These are phyloP conservation scores for Cercospora berteroae DNA, from an alignment of 2,329 filamentous ascomycete species.

Conservation along the genomic window DNA sequence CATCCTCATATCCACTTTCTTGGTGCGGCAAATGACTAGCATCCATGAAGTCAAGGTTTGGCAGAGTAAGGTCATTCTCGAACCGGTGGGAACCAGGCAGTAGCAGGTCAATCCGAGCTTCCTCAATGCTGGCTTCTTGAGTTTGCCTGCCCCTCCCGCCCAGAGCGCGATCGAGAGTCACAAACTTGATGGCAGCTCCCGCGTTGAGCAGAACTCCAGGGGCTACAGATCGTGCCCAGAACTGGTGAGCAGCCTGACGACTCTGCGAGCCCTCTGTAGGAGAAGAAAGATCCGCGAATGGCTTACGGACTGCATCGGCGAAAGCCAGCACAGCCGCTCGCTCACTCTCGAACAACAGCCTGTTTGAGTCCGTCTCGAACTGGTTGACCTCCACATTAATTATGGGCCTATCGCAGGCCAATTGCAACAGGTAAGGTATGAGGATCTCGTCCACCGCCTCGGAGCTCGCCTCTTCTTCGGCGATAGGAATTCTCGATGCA, in stretches of 20 bases:
- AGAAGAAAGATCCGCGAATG: constrained; percentile 52
- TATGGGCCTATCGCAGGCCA: constrained; percentile 53
- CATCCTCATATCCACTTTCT: constrained; percentile 23
- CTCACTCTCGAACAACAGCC: constrained; percentile 54
- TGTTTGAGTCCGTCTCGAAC: constrained; percentile 56
- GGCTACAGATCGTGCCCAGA: constrained; percentile 61
- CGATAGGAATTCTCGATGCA: constrained; percentile 49
- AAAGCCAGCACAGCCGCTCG: constrained; percentile 58
- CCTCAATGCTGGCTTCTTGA: constrained; percentile 21
- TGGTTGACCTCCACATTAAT: constrained; percentile 57
- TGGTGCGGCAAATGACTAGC: constrained; percentile 18
- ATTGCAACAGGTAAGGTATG: constrained; percentile 58
- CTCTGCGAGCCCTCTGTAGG: constrained; percentile 41
- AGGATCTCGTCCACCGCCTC: constrained; percentile 56
- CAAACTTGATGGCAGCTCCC: constrained; percentile 55
- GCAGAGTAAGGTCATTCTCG: constrained; percentile 17
- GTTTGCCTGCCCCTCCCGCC: constrained; percentile 54
- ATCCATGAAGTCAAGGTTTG: constrained; percentile 25
- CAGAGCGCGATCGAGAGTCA: constrained; percentile 60
- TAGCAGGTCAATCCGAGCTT: constrained; percentile 22
- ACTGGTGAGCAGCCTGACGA: constrained; percentile 46
- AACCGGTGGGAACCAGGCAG: constrained; percentile 19
- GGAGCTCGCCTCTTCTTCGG: constrained; percentile 48
- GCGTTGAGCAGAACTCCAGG: constrained; percentile 62
- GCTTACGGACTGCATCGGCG: constrained; percentile 52